Evolutionary conservation across 1,284 basidiomycete species (phyloP).

Genomic region (Tylopilus sp.): DNA sequence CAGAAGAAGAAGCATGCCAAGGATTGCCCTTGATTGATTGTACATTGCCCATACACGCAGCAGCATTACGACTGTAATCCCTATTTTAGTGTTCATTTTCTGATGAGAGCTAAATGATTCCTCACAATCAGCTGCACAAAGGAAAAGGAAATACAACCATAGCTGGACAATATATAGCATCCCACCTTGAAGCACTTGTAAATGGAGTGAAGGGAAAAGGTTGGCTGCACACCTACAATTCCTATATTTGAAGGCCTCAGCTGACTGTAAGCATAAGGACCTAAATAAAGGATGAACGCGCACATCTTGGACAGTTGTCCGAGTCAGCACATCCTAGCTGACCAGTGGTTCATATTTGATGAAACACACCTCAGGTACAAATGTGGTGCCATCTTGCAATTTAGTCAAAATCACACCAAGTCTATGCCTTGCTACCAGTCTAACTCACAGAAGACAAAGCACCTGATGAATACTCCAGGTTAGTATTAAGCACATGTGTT

Average conservation of each 20-base stretch:
- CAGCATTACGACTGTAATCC: conserved; percentile 16
- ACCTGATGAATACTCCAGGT: conserved; percentile 1
- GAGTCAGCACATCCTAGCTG: no score
- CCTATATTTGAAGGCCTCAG: neutral
- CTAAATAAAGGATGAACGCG: neutral
- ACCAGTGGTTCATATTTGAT: neutral
- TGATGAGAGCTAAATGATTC: neutral
- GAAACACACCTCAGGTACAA: neutral
- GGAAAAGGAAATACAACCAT: conserved; percentile 17
- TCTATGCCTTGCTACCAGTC: no score
- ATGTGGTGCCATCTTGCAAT: conserved; percentile 1
- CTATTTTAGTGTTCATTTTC: neutral
- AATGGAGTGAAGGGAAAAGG: neutral
- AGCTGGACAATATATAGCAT: neutral
- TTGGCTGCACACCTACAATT: conserved; percentile 11
- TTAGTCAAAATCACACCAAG: neutral
- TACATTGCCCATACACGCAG: conserved; percentile 26
- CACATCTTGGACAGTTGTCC: neutral
- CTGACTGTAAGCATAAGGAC: no score
- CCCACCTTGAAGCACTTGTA: conserved; percentile 2
- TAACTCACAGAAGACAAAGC: no score
- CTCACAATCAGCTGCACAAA: conserved; percentile 23
- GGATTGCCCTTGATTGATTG: conserved; percentile 9
- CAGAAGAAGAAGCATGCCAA: conserved; percentile 3
- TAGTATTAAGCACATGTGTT: no score